Evolutionary conservation across 2,329 filamentous ascomycete species (phyloP), one percentile per base, ranked within the genome.

Genomic region (Epichloe scottii): DNA sequence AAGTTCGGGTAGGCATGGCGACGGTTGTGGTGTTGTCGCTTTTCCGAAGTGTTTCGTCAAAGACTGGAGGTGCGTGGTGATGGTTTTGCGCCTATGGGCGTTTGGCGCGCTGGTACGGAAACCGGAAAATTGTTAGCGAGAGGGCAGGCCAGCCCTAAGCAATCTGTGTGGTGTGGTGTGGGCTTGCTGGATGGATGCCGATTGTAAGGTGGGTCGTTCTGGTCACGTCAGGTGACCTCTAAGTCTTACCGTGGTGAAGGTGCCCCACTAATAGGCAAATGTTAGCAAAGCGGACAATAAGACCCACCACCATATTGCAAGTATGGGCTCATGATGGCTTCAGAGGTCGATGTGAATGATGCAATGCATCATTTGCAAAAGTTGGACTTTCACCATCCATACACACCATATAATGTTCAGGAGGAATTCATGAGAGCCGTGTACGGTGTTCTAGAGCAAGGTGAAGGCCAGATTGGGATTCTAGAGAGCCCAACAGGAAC

Each of bases 401-500:
- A 84, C 64, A 79, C 81, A 33, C 90, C 90, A 0, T 96, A 96
- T 66, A 78, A 86, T 49, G 93, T 95, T 42, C 90, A 96, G 62
- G 75, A 84, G 43, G 74, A 91, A 58, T 94, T 96, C 62, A 96
- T 96, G 90, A 81, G 76, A 57, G 78, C 85, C 0, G 76, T 93
- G 5, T 95, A 95, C 63, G 70, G 80, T 47, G 87, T 89, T 54
- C 78, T 95, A 26, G 82, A 94, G 58, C 62, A 61, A 23, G 78
- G 78, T 4, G 66, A 85, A 41, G 84, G 87, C 8, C 87, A 90
- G 61, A 75, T 95, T 45, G 90, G 87, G 33, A 89, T 96, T 42
- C 83, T 96, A 44, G 90, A 96, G 63, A 95, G 88, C 44, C 90
- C 90, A n/a, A 96, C 90, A 41, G 90, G 90, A 66, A 85, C 81